A percentile compares a stretch with the other conserved stretches of the same genome.
These are phyloP conservation scores for Paecilomyces dactylethromorphus DNA, from an alignment of 2,329 filamentous ascomycete genomes.

Conservation along the genomic window DNA sequence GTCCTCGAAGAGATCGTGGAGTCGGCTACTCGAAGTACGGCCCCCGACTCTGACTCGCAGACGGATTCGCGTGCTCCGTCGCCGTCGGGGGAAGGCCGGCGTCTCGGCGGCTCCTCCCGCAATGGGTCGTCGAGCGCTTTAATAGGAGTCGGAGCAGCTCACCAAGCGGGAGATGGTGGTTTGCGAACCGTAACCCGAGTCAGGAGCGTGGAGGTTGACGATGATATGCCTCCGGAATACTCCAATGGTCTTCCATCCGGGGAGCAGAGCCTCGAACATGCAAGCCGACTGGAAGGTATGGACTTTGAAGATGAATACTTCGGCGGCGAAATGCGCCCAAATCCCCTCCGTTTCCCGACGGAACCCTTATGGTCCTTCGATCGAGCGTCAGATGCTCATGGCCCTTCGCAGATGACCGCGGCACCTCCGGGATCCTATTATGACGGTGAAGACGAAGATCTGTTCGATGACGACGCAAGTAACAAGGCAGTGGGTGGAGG, in stretches of 20 bases:
- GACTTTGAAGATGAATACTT: constrained; percentile 21
- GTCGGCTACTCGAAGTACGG: constrained; percentile 49
- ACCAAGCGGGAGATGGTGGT: constrained; percentile 58
- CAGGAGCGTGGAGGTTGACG: constrained; percentile 24
- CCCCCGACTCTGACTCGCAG: constrained; percentile 40
- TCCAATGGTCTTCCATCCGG: constrained; percentile 16
- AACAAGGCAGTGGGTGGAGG: constrained; percentile 33
- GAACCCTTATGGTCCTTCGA: constrained; percentile 33
- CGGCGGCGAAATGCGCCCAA: constrained; percentile 14
- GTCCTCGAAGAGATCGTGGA: constrained; percentile 66
- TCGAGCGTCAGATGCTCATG: constrained; percentile 20
- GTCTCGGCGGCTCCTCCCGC: constrained; percentile 81
- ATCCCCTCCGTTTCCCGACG: constrained; percentile 16
- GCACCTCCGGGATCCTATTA: constrained; percentile 19
- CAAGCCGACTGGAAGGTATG: constrained; percentile 24
- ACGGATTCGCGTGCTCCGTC: constrained; percentile 38
- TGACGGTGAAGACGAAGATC: constrained; percentile 22
- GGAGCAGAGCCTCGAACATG: constrained; percentile 14
- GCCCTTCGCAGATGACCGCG: constrained; percentile 21
- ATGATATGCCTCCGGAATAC: constrained; percentile 25
- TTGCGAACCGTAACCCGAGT: constrained; percentile 36
- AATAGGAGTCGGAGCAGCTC: constrained; percentile 70
- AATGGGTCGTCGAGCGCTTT: constrained; percentile 88
- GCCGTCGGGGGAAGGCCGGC: constrained; percentile 73
- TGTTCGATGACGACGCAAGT: constrained; percentile 33